Evolutionary conservation across 1,139 yeast species (phyloP).

Genomic region (Lizanozyma gosingica): DNA sequence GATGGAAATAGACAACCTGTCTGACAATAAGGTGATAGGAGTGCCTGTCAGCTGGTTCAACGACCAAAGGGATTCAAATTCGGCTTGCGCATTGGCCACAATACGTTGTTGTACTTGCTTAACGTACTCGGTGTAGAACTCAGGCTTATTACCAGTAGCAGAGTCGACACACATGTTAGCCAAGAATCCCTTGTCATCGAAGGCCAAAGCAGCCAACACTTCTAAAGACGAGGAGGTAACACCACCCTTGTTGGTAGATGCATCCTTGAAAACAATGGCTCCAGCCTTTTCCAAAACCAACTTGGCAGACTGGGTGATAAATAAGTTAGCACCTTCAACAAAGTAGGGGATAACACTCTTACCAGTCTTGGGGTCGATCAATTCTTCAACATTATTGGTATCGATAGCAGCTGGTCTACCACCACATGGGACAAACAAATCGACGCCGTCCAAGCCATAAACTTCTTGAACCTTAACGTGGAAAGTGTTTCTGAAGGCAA

Average conservation of each 20-base stretch:
- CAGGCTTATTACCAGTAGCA: constrained; percentile 47
- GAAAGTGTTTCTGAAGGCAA: constrained; percentile 86
- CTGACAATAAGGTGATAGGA: constrained; percentile 74
- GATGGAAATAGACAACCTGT: constrained; percentile 76
- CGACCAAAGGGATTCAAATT: constrained; percentile 83
- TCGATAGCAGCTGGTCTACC: constrained; percentile 98
- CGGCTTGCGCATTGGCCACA: constrained; percentile 69
- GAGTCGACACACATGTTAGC: constrained; percentile 64
- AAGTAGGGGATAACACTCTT: constrained; percentile 74
- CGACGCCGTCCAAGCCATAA: constrained; percentile 54
- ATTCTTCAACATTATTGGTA: constrained; percentile 65
- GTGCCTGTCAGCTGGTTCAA: constrained; percentile 59
- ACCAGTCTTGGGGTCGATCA: constrained; percentile 71
- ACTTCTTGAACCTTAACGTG: constrained; percentile 66
- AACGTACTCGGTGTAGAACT: constrained; percentile 75
- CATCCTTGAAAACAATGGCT: constrained; percentile 82
- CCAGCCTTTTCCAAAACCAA: constrained; percentile 81
- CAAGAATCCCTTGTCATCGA: constrained; percentile 77
- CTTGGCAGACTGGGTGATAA: constrained; percentile 92
- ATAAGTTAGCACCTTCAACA: constrained; percentile 96
- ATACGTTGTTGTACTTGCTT: constrained; percentile 71
- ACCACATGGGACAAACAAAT: constrained; percentile 94
- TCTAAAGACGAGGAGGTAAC: constrained; percentile 95
- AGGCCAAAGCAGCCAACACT: constrained; percentile 88
- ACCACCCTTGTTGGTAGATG: constrained; percentile 97